Percentiles rank a stretch among this genome's conserved stretches.
These are phyloP conservation scores for Pseudogymnoascus sp. DNA, from an alignment of 2,329 filamentous ascomycete genomes.

Conservation along the genomic window DNA sequence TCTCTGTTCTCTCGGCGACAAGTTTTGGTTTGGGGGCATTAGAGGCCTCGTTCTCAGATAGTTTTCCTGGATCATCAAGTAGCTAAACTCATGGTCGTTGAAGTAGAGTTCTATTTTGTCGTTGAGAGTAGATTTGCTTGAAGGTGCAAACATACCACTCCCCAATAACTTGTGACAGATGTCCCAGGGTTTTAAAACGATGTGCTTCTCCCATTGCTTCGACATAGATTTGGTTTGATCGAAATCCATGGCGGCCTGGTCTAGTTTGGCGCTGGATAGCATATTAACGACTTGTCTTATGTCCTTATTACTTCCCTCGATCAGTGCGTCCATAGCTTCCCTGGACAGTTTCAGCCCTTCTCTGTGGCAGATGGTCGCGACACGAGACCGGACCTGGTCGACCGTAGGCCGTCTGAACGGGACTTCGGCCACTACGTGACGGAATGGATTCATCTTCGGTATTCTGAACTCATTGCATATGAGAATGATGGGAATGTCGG, in stretches of 20 bases:
- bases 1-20: constrained; percentile 60
- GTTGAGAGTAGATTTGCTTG: constrained; percentile 81
- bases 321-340: constrained; percentile 81
- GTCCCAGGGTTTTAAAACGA: constrained; percentile 95
- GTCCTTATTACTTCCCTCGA: constrained; percentile 91
- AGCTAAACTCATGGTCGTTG: constrained; percentile 97
- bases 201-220: constrained; percentile 96
- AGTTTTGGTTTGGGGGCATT: constrained; percentile 45
- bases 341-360: constrained; percentile 81
- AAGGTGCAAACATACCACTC: constrained; percentile 74
- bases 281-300: constrained; percentile 99
- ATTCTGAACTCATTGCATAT: constrained; percentile 93
- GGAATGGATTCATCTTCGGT: constrained; percentile 98
- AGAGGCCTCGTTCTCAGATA: constrained; percentile 78
- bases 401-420: constrained; percentile 83
- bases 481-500: constrained; percentile 86
- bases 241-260: constrained; percentile 71
- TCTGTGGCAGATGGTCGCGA: constrained; percentile 90
- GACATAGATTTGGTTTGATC: constrained; percentile 89
- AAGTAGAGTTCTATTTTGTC: constrained; percentile 99
- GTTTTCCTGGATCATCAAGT: constrained; percentile 96
- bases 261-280: constrained; percentile 88
- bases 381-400: constrained; percentile 82
- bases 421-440: constrained; percentile 75
- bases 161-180: constrained; percentile 90